Evolutionary conservation across 2,329 filamentous ascomycete species (phyloP).

Genomic region (Ophiocordyceps camponoti-rufipedis): DNA sequence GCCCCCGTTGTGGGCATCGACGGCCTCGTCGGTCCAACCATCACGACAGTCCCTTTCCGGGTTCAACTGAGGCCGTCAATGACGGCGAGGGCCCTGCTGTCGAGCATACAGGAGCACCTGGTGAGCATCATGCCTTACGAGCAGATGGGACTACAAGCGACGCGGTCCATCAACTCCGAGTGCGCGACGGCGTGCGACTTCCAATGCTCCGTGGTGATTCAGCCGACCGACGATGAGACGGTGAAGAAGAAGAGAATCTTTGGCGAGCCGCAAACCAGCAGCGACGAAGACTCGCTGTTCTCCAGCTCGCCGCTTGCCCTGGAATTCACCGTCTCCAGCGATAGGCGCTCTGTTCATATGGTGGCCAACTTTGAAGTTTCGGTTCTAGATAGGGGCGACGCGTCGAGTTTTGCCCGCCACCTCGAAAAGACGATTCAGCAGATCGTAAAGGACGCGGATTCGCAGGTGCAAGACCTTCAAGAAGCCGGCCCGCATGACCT

Average conservation of each 20-base stretch:
- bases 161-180: background rate
- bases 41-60: conserved; percentile 3
- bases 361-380: conserved; percentile 1
- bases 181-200: conserved; percentile 1
- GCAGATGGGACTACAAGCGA: background rate
- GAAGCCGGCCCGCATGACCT: background rate
- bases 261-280: background rate
- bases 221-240: background rate
- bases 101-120: conserved; percentile 1
- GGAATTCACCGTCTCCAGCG: background rate
- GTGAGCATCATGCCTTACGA: conserved; percentile 1
- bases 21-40: conserved; percentile 9
- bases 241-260: background rate
- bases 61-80: background rate
- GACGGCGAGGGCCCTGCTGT: background rate
- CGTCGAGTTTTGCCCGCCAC: background rate
- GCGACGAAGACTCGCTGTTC: background rate
- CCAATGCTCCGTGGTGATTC: conserved; percentile 1
- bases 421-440: background rate
- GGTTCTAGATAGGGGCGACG: background rate
- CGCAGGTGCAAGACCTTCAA: background rate
- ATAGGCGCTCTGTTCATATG: background rate
- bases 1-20: conserved; percentile 3
- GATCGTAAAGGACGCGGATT: background rate
- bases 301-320: conserved; percentile 1